Evolutionary conservation across 2,329 filamentous ascomycete genomes (phyloP), one percentile per base, ranked within the genome.

Genomic region (Neodidymelliopsis sp.): DNA sequence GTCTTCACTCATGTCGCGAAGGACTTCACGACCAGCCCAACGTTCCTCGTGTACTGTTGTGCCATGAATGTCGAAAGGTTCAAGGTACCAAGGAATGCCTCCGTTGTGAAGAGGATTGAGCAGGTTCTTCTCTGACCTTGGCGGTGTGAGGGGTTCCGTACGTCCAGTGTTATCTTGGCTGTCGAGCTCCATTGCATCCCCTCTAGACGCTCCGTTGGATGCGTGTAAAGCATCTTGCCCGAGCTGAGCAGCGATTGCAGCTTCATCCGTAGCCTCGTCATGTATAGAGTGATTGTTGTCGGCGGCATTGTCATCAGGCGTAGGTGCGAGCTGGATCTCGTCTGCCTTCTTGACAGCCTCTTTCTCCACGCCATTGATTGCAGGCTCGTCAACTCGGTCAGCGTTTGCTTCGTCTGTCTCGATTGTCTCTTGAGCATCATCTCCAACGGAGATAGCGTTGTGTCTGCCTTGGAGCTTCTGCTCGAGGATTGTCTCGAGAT

Each of bases 31-130:
- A 2, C 87, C 89, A 0, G 83, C 85, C 79, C 86, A 90, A 41
- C 85, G 81, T 72, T 93, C 89, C 24, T 74, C 87, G 45, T 89
- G 79, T 8, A 93, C 84, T 0, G 88, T 93, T 0, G 91, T 96
- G 47, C 91, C 93, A 42, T 84, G 65, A 44, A 89, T 88, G 40
- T 94, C 84, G 67, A 95, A 95, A 7, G 84, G 81, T 65, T 89
- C 84, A 50, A 96, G 82, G 71, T 96, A 96, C 91, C 91, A 97
- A 6, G 90, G 85, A 10, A 96, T 79, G 24, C 93, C 93, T 49
- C 93, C 93, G 37, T 71, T 62, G 13, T 64, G 62, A 11, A 73
- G 55, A 6, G 65, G 62, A 25, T 85, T 82, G 56, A 74, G 64
- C 2, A 79, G 70, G 33, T 82, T 80, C 45, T 74, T 72, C 42